Evolutionary conservation across 176 grass and related monocot genomes (phyloP).

Genomic region (Aechmea fasciata): DNA sequence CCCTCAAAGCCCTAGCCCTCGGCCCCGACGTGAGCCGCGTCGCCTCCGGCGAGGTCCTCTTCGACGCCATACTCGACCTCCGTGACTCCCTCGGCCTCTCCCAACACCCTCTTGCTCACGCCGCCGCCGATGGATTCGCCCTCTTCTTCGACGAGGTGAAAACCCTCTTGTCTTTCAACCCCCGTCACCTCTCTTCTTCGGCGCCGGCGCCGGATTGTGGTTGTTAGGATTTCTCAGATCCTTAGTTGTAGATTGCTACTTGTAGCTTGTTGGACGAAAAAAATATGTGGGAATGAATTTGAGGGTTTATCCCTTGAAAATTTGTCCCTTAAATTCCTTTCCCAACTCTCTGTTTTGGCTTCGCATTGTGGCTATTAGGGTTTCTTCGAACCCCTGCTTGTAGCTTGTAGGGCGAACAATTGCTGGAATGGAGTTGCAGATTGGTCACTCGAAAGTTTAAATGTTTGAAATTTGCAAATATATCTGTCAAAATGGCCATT

Average conservation of each 20-base stretch:
- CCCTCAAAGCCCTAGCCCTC: conserved; percentile 43
- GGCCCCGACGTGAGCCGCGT: conserved; percentile 79
- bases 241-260: no score
- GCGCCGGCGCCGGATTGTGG: no score
- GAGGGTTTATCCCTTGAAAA: no score
- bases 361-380: neutral
- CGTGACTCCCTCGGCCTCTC: conserved; percentile 41
- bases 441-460: no score
- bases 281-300: no score
- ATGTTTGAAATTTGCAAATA: no score
- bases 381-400: neutral
- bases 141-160: conserved; percentile 75
- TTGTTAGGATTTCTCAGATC: no score
- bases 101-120: conserved; percentile 19
- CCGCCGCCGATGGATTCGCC: conserved; percentile 36
- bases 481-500: no score
- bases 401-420: neutral
- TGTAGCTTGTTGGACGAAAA: no score
- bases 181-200: no score
- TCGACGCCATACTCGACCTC: conserved; percentile 65
- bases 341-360: neutral
- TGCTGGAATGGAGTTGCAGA: neutral
- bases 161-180: no score
- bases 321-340: no score
- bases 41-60: conserved; percentile 65